Percentiles rank a stretch among this genome's conserved stretches.
Evolutionary conservation across 495 filamentous ascomycete genomes (phyloP).

Genomic region (Daldinia caldariorum): DNA sequence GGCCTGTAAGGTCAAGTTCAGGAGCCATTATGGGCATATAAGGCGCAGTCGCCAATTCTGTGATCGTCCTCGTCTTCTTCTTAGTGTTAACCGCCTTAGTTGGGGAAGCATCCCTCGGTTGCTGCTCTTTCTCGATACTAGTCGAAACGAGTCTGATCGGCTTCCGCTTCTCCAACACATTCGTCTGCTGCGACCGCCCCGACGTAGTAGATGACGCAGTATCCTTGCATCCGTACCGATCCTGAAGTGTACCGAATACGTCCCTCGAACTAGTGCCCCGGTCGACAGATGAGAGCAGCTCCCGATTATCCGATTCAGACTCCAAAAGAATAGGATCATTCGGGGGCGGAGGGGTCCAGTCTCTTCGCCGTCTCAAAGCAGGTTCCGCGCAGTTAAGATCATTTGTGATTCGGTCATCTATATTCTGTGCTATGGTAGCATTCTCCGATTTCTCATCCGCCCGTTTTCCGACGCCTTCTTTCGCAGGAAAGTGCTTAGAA

Average conservation of each 20-base stretch:
- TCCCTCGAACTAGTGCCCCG: conserved; percentile 26
- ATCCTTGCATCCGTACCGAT: conserved; percentile 48
- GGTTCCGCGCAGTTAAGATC: conserved; percentile 50
- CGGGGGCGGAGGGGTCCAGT: conserved; percentile 69
- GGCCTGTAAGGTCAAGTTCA: conserved; percentile 44
- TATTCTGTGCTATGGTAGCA: neutral
- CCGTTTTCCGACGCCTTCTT: conserved; percentile 21
- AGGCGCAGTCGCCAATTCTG: conserved; percentile 81
- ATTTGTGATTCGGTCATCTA: conserved; percentile 31
- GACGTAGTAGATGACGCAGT: neutral
- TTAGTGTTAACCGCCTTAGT: conserved; percentile 60
- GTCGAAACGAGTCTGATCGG: conserved; percentile 57
- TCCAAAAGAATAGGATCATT: conserved; percentile 31
- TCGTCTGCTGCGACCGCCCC: conserved; percentile 12
- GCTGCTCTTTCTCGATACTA: conserved; percentile 30
- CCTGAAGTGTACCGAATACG: conserved; percentile 50
- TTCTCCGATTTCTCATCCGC: conserved; percentile 4
- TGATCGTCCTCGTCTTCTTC: conserved; percentile 86
- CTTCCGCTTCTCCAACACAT: conserved; percentile 61
- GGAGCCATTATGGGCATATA: conserved; percentile 61
- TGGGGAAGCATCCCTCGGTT: conserved; percentile 53
- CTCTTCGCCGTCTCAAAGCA: conserved; percentile 59
- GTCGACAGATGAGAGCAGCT: conserved; percentile 40
- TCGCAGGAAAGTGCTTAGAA: conserved; percentile 51
- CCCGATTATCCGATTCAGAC: conserved; percentile 41